These are phyloP conservation scores for Nissolia schottii DNA, from an alignment of 306 rosid genomes.

Conservation along the genomic window DNA sequence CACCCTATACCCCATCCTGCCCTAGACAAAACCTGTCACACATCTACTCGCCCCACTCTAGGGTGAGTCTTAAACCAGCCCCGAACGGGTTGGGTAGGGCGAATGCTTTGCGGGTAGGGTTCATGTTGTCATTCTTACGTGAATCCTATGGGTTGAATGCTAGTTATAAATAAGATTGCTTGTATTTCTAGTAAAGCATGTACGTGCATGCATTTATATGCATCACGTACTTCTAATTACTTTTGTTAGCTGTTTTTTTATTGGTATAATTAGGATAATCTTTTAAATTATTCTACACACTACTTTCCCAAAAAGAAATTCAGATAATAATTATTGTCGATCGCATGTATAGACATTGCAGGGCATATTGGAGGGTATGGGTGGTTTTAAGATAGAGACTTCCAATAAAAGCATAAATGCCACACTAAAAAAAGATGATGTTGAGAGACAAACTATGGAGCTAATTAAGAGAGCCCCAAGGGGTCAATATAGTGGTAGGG, in stretches of 20 bases:
- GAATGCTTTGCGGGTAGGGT: no score
- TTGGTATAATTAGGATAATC: background rate
- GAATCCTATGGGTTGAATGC: no score
- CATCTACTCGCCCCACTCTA: no score
- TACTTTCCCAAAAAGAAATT: background rate
- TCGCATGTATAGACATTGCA: background rate
- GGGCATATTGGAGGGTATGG: constrained; percentile 35
- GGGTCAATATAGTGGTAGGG: constrained; percentile 43
- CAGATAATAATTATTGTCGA: background rate
- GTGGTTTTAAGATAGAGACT: constrained; percentile 21
- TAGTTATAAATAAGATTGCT: no score
- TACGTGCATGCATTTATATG: constrained; percentile 27
- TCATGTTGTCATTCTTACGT: no score
- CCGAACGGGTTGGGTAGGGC: no score
- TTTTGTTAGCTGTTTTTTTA: background rate
- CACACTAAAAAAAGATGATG: constrained; percentile 19
- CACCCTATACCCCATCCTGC: no score
- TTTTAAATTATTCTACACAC: background rate
- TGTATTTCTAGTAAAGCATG: constrained; percentile 18
- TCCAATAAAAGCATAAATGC: constrained; percentile 36
- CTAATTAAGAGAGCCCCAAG: constrained; percentile 22
- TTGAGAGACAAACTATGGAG: constrained; percentile 17
- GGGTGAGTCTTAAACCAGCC: no score
- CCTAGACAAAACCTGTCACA: no score
- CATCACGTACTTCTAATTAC: constrained; percentile 1